Evolutionary conservation across 2,329 filamentous ascomycete genomes (phyloP).

Genomic region (Colletotrichum tofieldiae): DNA sequence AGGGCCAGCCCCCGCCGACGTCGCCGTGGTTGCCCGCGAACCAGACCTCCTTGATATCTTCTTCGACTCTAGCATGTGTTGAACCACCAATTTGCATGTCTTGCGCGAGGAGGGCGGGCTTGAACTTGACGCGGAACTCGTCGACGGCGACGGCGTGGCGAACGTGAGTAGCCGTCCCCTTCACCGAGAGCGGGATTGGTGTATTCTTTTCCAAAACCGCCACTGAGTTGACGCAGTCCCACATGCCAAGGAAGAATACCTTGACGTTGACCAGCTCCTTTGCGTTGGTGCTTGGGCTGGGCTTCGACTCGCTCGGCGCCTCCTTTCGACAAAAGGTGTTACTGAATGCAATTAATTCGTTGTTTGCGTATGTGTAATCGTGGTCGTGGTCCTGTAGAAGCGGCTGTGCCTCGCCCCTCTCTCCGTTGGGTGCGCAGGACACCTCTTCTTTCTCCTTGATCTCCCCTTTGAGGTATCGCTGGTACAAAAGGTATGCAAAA

Average conservation of each 20-base stretch:
- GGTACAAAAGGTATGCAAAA: too few species aligned
- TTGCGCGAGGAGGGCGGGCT: slow-evolving; percentile 62
- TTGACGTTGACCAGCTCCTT: slow-evolving; percentile 54
- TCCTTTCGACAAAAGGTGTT: background rate
- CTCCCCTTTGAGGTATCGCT: too few species aligned
- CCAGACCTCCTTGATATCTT: slow-evolving; percentile 67
- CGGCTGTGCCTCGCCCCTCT: too few species aligned
- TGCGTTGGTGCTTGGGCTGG: background rate
- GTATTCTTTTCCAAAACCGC: slow-evolving; percentile 56
- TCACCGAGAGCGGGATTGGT: slow-evolving; percentile 54
- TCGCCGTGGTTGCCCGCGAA: slow-evolving; percentile 70
- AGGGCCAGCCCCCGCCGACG: slow-evolving; percentile 68
- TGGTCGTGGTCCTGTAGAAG: too few species aligned
- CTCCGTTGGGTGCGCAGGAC: too few species aligned
- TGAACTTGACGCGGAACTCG: slow-evolving; percentile 70
- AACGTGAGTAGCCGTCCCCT: slow-evolving; percentile 60
- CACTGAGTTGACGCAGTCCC: slow-evolving; percentile 69
- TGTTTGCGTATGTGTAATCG: too few species aligned
- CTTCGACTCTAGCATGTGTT: slow-evolving; percentile 44
- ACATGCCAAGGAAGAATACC: slow-evolving; percentile 68
- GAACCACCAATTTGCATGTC: slow-evolving; percentile 46
- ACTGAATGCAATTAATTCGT: too few species aligned
- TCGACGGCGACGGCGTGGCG: slow-evolving; percentile 69
- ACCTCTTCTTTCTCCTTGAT: too few species aligned
- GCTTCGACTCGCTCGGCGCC: too few species aligned